Percentiles rank a stretch among this genome's conserved stretches.
phyloP scores from a whole-genome alignment of 2,329 filamentous ascomycete species.

The Paecilomyces variotii region DNA sequence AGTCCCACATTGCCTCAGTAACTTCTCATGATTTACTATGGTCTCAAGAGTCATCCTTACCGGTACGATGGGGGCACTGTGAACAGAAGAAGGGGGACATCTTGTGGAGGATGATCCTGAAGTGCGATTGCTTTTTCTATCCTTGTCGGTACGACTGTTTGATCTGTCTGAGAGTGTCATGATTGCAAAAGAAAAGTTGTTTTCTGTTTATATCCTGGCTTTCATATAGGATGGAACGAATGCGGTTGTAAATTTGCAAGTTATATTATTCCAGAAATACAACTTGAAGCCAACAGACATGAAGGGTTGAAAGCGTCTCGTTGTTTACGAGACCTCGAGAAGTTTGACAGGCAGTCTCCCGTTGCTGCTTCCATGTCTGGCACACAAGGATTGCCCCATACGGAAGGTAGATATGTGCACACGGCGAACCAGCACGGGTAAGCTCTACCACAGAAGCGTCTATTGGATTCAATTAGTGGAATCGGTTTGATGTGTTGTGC shows the following conservation, averaged over 20 bases:
- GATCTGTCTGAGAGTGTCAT: background rate
- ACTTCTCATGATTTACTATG: background rate
- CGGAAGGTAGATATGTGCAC: background rate
- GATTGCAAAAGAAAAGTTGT: background rate
- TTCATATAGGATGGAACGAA: background rate
- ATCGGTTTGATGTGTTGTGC: no score
- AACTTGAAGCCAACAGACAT: background rate
- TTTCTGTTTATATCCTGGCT: background rate
- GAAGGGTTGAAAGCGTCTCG: background rate
- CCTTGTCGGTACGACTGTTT: background rate
- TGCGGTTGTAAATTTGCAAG: background rate
- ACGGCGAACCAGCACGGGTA: background rate
- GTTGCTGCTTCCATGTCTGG: background rate
- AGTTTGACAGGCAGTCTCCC: background rate
- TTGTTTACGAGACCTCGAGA: background rate
- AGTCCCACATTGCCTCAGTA: background rate
- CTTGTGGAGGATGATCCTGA: background rate
- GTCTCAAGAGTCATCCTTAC: background rate
- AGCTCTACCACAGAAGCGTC: background rate
- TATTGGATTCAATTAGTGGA: no score
- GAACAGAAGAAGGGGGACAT: background rate
- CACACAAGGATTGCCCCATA: background rate
- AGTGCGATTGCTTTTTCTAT: background rate
- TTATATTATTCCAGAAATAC: background rate
- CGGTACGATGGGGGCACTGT: background rate